A percentile compares a stretch with the other conserved stretches of the same genome.
phyloP scores from a whole-genome alignment of 1,284 basidiomycete genomes.

The Ustilago tritici region DNA sequence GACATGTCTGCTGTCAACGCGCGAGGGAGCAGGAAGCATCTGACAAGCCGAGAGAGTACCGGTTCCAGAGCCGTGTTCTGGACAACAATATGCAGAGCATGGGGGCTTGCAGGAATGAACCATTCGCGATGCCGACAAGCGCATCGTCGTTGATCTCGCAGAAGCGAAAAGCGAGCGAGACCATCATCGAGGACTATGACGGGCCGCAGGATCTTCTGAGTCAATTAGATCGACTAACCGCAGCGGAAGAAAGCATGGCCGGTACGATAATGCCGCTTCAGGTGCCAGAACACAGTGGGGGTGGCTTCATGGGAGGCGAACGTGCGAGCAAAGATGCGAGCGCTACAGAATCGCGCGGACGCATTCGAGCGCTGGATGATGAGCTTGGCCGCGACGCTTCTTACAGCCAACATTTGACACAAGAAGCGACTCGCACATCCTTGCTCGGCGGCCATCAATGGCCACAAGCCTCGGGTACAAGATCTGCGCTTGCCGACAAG shows the following conservation, averaged over 20 bases:
- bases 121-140: conserved; percentile 7
- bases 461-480: background rate
- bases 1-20: conserved; percentile 64
- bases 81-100: conserved; percentile 6
- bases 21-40: conserved; percentile 15
- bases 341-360: background rate
- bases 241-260: conserved; percentile 8
- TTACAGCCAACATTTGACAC: background rate
- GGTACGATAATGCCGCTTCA: background rate
- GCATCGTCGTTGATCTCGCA: background rate
- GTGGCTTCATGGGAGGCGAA: background rate
- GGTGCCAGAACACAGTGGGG: background rate
- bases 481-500: background rate
- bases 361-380: background rate
- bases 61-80: conserved; percentile 15
- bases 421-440: background rate
- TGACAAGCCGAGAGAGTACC: conserved; percentile 12
- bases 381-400: background rate
- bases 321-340: background rate
- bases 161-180: conserved; percentile 24
- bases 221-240: conserved; percentile 23
- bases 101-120: background rate
- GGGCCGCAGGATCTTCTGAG: conserved; percentile 32
- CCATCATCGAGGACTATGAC: conserved; percentile 11
- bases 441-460: background rate